A percentile compares a stretch with the other conserved stretches of the same genome.
phyloP scores from a whole-genome alignment of 768 basidiomycete genomes.

The Agrocybe pediades region DNA sequence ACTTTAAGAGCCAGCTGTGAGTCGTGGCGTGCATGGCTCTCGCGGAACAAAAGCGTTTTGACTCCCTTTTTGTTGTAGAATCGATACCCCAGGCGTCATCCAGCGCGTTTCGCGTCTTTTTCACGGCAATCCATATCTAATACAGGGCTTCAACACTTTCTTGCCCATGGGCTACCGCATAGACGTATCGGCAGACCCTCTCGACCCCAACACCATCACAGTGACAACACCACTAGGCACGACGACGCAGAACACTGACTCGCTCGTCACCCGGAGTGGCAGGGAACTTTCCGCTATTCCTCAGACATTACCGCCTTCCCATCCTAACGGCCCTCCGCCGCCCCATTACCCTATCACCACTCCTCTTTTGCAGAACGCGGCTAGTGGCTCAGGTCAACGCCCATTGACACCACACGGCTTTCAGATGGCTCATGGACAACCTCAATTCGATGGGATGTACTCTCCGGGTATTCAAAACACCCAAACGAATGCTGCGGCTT shows the following conservation, averaged over 20 bases:
- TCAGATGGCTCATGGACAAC: conserved; percentile 35
- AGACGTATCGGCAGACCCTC: conserved; percentile 74
- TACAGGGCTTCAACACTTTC: conserved; percentile 98
- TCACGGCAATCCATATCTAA: conserved; percentile 85
- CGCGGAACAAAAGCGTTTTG: conserved; percentile 12
- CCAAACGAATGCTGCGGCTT: conserved; percentile 62
- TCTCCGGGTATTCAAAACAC: conserved; percentile 48
- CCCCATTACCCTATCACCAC: conserved; percentile 26
- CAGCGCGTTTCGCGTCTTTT: conserved; percentile 92
- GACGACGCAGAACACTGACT: conserved; percentile 62
- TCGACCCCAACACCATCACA: conserved; percentile 72
- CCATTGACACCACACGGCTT: conserved; percentile 56
- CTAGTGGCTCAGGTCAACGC: conserved; percentile 46
- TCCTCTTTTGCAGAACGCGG: conserved; percentile 34
- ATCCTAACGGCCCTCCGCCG: conserved; percentile 21
- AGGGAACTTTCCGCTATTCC: conserved; percentile 33
- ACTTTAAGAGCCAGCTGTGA: conserved; percentile 95
- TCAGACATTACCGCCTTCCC: conserved; percentile 28
- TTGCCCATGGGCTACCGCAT: conserved; percentile 94
- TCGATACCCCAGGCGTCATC: conserved; percentile 98
- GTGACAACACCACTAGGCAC: conserved; percentile 82
- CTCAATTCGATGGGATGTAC: conserved; percentile 40
- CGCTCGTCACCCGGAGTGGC: conserved; percentile 24
- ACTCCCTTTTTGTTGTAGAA: conserved; percentile 48
- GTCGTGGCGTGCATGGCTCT: conserved; percentile 24